Percentiles rank a stretch among this genome's conserved stretches.
phyloP scores from a whole-genome alignment of 371 early-diverging fungal genomes.

The Mortierella sp. region DNA sequence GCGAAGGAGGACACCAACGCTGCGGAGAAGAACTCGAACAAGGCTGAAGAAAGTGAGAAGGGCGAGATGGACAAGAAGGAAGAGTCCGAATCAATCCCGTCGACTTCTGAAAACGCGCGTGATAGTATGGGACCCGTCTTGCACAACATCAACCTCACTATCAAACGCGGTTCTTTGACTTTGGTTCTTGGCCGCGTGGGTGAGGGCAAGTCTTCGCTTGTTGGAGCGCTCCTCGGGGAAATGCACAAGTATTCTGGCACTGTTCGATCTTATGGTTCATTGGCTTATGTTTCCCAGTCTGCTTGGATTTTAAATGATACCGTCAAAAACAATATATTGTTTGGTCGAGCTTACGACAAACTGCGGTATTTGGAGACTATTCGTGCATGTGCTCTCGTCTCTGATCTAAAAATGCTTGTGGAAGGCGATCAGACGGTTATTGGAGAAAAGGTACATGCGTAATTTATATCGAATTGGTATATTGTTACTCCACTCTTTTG shows the following conservation, averaged over 20 bases:
- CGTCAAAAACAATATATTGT: constrained; percentile 88
- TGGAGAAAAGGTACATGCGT: constrained; percentile 76
- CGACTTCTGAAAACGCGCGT: background rate
- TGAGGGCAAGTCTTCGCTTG: constrained; percentile 84
- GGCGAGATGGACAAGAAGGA: background rate
- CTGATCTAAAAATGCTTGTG: constrained; percentile 83
- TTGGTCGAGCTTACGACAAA: constrained; percentile 82
- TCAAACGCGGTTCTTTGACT: constrained; percentile 71
- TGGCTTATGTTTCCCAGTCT: constrained; percentile 82
- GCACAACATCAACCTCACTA: constrained; percentile 70
- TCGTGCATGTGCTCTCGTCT: constrained; percentile 73
- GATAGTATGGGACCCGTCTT: constrained; percentile 60
- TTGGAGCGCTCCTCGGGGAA: constrained; percentile 86
- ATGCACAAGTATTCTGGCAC: constrained; percentile 62
- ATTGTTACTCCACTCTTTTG: background rate
- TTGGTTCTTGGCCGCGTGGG: constrained; percentile 89
- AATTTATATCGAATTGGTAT: background rate
- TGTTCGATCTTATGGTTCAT: constrained; percentile 53
- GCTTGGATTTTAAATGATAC: constrained; percentile 93
- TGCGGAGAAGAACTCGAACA: background rate
- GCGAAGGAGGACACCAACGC: constrained; percentile 12
- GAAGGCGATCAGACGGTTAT: constrained; percentile 90
- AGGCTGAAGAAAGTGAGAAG: background rate
- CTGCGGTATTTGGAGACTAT: constrained; percentile 69
- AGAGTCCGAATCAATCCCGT: background rate